Evolutionary conservation across 345 rosid genomes (phyloP).

Genomic region (Draba incana): DNA sequence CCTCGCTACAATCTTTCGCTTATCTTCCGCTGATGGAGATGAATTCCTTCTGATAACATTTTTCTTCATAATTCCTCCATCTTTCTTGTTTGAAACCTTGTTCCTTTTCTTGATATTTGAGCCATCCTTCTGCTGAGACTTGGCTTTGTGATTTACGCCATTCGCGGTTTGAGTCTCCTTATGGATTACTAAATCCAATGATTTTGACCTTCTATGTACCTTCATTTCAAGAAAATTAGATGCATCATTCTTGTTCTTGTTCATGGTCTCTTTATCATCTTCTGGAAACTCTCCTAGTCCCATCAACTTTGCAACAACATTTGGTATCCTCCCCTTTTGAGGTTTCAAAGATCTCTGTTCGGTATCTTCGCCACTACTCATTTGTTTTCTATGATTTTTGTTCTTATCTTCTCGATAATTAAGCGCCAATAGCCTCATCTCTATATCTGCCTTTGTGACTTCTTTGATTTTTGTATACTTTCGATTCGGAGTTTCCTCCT

Average conservation of each 20-base stretch:
- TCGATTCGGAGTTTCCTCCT: slow-evolving; percentile 38
- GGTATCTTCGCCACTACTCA: slow-evolving; percentile 36
- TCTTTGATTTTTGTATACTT: slow-evolving; percentile 46
- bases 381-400: slow-evolving; percentile 36
- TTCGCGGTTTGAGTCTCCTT: slow-evolving; percentile 42
- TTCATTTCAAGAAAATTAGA: slow-evolving; percentile 27
- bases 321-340: slow-evolving; percentile 75
- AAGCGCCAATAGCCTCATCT: slow-evolving; percentile 54
- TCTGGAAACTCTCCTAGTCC: slow-evolving; percentile 75
- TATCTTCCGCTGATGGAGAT: slow-evolving; percentile 43
- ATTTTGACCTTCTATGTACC: slow-evolving; percentile 37
- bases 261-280: slow-evolving; percentile 47
- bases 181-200: slow-evolving; percentile 41
- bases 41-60: slow-evolving; percentile 34
- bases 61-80: slow-evolving; percentile 40
- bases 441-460: slow-evolving; percentile 51
- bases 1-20: slow-evolving; percentile 35
- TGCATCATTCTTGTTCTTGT: slow-evolving; percentile 29
- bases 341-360: slow-evolving; percentile 46
- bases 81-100: slow-evolving; percentile 38
- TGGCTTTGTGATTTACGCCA: slow-evolving; percentile 44
- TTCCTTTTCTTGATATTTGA: slow-evolving; percentile 41
- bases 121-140: slow-evolving; percentile 45
- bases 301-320: slow-evolving; percentile 85
- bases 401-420: slow-evolving; percentile 47